Evolutionary conservation across 2,329 filamentous ascomycete genomes (phyloP), one percentile per base, ranked within the genome.

Genomic region (Achaetomium macrosporum): DNA sequence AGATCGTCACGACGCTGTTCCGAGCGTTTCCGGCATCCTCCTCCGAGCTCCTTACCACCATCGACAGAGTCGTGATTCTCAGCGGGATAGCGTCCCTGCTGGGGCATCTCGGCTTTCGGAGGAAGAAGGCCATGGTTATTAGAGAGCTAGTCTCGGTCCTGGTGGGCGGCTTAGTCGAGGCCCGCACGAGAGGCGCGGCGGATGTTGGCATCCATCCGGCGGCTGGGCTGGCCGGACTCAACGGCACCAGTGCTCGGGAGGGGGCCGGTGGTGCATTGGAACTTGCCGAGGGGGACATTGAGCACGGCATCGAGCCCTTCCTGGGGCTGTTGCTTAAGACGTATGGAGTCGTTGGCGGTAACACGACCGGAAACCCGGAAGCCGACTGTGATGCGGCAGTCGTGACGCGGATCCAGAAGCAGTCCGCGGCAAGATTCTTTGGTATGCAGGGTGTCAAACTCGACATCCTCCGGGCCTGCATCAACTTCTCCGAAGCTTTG

Each of bases 151-250:
- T 99, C 9, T 85, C 84, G 3, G 84, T 90, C 15, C 76, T 97
- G 39, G 88, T 95, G 48, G 85, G 85, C 33, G 90, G 88, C 2
- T 76, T 99, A 9, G 85, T 96, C 5, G 90, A 96, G 69, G 93
- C 93, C 15, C 82, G 93, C 37, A 96, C 95, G 43, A 80, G 92
- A 44, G 92, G 92, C 31, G 93, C 93, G 39, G 91, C 93, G n/a
- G 93, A 97, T 65, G 88, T 93, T 64, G 93, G 92, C 3, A 89
- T 99, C 35, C 92, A 97, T 70, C 93, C 93, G 39, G 92, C 92
- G 16, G 90, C 92, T 10, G 91, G 90, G 0, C 73, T 96, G 47
- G 84, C 90, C 25, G 84, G 85, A 12, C 73, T 93, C 30, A 86
- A 83, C 58, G 73, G 79, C 11, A 69, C 78, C 76, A 54, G 50